Percentiles rank a stretch among this genome's conserved stretches.
Evolutionary conservation across 1,139 yeast species (phyloP).

Genomic region (Diutina scorzettiae): DNA sequence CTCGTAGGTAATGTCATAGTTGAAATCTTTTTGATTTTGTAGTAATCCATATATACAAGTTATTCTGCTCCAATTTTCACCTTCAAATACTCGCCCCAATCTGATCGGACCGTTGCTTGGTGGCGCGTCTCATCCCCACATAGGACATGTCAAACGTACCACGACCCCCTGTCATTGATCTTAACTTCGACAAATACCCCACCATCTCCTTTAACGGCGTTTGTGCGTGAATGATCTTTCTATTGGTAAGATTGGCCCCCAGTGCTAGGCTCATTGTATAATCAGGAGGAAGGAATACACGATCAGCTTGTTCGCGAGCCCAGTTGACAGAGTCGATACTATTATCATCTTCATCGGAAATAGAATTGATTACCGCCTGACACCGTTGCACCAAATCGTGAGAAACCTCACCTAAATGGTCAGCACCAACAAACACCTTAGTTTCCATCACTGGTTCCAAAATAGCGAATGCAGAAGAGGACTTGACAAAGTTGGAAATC

Average conservation of each 20-base stretch:
- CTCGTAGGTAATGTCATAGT: no score
- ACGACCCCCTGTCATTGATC: slow-evolving; percentile 85
- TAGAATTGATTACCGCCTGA: slow-evolving; percentile 57
- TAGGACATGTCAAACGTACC: slow-evolving; percentile 76
- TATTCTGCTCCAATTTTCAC: no score
- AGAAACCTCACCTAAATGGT: slow-evolving; percentile 69
- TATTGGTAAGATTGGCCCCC: slow-evolving; percentile 13
- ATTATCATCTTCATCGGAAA: slow-evolving; percentile 53
- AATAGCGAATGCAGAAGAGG: slow-evolving; percentile 30
- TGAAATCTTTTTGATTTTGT: no score
- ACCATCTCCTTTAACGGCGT: slow-evolving; percentile 87
- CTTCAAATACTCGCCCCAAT: neutral
- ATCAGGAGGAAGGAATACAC: slow-evolving; percentile 48
- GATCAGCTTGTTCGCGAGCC: slow-evolving; percentile 41
- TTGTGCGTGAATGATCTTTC: slow-evolving; percentile 55
- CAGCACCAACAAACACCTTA: slow-evolving; percentile 54
- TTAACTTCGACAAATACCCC: slow-evolving; percentile 65
- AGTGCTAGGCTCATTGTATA: slow-evolving; percentile 20
- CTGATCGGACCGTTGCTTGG: neutral
- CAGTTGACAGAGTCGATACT: slow-evolving; percentile 23
- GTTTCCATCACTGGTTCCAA: slow-evolving; percentile 86
- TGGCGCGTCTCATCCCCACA: slow-evolving; percentile 56
- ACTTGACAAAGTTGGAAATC: slow-evolving; percentile 15
- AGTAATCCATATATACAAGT: no score
- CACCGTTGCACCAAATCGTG: slow-evolving; percentile 62